These are phyloP conservation scores for Sordariomycetes sp. DNA, from an alignment of 2,329 filamentous ascomycete species.

Conservation along the genomic window DNA sequence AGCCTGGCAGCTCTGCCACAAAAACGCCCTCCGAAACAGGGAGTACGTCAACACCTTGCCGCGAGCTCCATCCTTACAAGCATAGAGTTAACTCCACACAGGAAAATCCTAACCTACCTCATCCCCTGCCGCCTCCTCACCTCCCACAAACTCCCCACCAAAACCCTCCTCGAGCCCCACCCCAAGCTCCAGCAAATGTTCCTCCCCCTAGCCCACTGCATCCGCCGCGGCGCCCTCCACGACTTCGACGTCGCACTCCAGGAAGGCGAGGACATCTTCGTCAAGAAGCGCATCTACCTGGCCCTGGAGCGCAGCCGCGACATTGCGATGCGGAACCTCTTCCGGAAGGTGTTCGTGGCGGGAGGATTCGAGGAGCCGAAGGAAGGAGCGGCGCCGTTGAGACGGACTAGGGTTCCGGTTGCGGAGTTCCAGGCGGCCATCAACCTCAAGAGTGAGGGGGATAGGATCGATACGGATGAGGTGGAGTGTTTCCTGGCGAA, in stretches of 20 bases:
- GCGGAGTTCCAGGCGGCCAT: conserved; percentile 78
- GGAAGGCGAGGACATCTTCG: conserved; percentile 80
- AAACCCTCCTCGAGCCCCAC: conserved; percentile 56
- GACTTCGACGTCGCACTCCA: conserved; percentile 75
- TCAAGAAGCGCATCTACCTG: conserved; percentile 85
- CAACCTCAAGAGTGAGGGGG: conserved; percentile 52
- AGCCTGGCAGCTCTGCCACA: conserved; percentile 74
- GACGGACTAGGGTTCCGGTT: conserved; percentile 67
- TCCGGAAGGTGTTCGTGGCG: conserved; percentile 79
- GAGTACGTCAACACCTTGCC: conserved; percentile 46
- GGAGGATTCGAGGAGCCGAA: conserved; percentile 72
- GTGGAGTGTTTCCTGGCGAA: conserved; percentile 92
- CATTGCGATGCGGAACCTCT: conserved; percentile 79
- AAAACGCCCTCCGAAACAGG: conserved; percentile 57
- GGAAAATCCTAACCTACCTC: conserved; percentile 84
- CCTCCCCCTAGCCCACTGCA: conserved; percentile 61
- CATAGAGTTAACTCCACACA: conserved; percentile 17
- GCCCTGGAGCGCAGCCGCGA: conserved; percentile 88
- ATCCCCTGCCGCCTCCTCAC: conserved; percentile 89
- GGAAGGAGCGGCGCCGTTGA: conserved; percentile 50
- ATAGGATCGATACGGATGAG: conserved; percentile 72
- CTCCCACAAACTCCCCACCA: conserved; percentile 68
- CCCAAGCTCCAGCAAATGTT: conserved; percentile 69
- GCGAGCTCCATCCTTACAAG: background rate
- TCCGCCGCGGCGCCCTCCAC: conserved; percentile 68